Percentiles rank a stretch among this genome's conserved stretches.
Evolutionary conservation across 257 asterid species (phyloP).

Genomic region (Lavandula angustifolia): DNA sequence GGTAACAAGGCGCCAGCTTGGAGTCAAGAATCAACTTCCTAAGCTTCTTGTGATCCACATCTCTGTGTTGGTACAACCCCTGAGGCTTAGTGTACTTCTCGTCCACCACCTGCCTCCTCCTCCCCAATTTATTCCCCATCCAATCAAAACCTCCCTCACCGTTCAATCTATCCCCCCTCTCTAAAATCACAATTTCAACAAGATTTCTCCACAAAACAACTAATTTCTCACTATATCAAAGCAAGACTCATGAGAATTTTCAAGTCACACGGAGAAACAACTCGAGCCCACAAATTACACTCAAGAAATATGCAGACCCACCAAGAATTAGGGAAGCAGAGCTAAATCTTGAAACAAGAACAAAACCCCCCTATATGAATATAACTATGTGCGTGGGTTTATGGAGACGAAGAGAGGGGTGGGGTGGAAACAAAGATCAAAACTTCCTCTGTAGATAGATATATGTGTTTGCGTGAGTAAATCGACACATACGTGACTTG

Average conservation of each 20-base stretch:
- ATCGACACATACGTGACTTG: constrained; percentile 42
- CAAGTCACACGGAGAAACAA: constrained; percentile 19
- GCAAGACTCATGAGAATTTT: constrained; percentile 21
- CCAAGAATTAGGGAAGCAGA: constrained; percentile 3
- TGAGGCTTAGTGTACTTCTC: constrained; percentile 99
- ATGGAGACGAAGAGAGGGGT: constrained; percentile 17
- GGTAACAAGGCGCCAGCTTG: constrained; percentile 96
- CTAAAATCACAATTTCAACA: constrained; percentile 37
- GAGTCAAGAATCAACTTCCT: constrained; percentile 90
- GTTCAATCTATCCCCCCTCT: too few species aligned
- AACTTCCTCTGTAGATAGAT: constrained; percentile 48
- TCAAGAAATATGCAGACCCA: too few species aligned
- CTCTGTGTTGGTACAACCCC: constrained; percentile 92
- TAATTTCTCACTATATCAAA: constrained; percentile 23
- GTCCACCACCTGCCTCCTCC: constrained; percentile 93
- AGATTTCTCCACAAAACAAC: constrained; percentile 30
- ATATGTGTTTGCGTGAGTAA: constrained; percentile 45
- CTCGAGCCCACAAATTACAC: constrained; percentile 30
- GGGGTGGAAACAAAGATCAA: constrained; percentile 47
- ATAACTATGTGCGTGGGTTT: not conserved
- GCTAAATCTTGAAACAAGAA: constrained; percentile 32
- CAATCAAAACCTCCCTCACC: constrained; percentile 30
- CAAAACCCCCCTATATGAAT: not conserved
- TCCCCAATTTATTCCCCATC: constrained; percentile 98
- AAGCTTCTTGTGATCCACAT: constrained; percentile 98